These are phyloP conservation scores for Nicotiana knightiana DNA, from an alignment of 257 asterid genomes.

Conservation along the genomic window DNA sequence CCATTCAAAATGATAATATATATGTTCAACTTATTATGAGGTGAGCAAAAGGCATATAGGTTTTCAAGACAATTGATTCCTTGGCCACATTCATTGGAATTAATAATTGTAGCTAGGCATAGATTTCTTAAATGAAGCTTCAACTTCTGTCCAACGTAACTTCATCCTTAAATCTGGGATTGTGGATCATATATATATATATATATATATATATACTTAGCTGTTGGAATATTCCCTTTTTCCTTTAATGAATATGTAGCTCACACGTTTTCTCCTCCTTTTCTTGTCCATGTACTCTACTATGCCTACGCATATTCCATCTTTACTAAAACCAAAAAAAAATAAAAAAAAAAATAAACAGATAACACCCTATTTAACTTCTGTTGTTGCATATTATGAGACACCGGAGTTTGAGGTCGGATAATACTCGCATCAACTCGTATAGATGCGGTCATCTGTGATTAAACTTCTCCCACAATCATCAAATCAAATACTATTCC, in stretches of 20 bases:
- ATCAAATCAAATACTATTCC: too few species aligned
- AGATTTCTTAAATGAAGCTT: not conserved
- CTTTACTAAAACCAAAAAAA: too few species aligned
- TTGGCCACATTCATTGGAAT: not conserved
- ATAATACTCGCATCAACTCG: not conserved
- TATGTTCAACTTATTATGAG: not conserved
- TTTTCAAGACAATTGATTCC: not conserved
- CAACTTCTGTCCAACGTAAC: slow-evolving; percentile 8
- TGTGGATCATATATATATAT: not conserved
- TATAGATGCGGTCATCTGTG: not conserved
- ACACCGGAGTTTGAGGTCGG: not conserved
- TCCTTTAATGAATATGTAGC: not conserved
- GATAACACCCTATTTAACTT: too few species aligned
- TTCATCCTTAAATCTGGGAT: not conserved
- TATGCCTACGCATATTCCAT: not conserved
- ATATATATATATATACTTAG: not conserved
- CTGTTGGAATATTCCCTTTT: slow-evolving; percentile 6
- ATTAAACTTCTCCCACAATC: not conserved
- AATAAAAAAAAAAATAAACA: not conserved
- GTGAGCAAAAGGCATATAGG: not conserved
- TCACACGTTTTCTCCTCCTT: slow-evolving; percentile 12
- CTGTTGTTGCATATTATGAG: not conserved
- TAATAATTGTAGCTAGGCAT: not conserved
- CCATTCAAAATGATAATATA: not conserved
- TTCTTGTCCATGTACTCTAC: not conserved